These are phyloP conservation scores for Fraxinus floribunda DNA, from an alignment of 305 asterid species.

Conservation along the genomic window DNA sequence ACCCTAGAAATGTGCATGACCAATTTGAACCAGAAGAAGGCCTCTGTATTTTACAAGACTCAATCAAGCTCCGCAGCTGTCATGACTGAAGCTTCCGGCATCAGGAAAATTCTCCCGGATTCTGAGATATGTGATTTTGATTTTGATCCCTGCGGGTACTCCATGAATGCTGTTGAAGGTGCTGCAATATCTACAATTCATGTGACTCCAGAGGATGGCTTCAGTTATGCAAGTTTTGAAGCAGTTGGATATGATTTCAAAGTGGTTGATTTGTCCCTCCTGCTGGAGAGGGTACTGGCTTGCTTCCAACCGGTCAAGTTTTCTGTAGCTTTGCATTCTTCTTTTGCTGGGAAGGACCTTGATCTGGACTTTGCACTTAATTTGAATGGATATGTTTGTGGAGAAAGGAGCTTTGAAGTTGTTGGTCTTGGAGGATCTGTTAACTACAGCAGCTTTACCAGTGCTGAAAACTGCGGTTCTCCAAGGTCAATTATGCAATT, in stretches of 20 bases:
- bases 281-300: conserved; percentile 67
- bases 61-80: conserved; percentile 55
- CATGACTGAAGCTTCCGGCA: conserved; percentile 76
- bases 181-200: conserved; percentile 75
- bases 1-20: conserved; percentile 96
- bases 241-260: conserved; percentile 75
- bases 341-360: conserved; percentile 39
- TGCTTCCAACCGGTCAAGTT: conserved; percentile 77
- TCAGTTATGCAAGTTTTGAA: conserved; percentile 92
- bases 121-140: conserved; percentile 76
- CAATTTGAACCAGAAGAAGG: conserved; percentile 60
- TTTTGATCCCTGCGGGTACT: conserved; percentile 91
- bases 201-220: conserved; percentile 88
- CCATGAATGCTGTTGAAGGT: conserved; percentile 83
- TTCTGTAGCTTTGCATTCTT: conserved; percentile 60
- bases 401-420: conserved; percentile 47
- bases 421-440: conserved; percentile 56
- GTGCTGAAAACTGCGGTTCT: conserved; percentile 52
- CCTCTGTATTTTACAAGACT: conserved; percentile 71
- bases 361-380: conserved; percentile 34
- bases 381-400: conserved; percentile 46
- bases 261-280: conserved; percentile 33
- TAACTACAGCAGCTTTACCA: conserved; percentile 46
- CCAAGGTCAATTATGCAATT: conserved; percentile 65
- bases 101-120: conserved; percentile 64